A percentile compares a stretch with the other conserved stretches of the same genome.
These are phyloP conservation scores for Arachis hypogaea DNA, from an alignment of 306 rosid genomes.

Conservation along the genomic window DNA sequence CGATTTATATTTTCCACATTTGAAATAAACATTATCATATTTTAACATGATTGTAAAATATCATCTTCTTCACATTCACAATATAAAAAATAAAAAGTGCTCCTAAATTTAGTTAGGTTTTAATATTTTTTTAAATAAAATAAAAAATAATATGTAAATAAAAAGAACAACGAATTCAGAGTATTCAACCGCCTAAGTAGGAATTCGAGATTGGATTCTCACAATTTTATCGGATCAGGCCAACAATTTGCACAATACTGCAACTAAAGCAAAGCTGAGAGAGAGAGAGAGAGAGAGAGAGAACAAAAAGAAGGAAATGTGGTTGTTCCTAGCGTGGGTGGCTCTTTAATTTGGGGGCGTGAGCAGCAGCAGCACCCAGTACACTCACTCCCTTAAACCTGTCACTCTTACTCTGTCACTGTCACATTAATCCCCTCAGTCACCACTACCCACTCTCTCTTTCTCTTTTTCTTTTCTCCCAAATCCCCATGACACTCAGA, in stretches of 20 bases:
- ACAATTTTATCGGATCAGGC: not conserved
- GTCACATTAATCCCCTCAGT: not conserved
- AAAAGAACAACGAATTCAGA: too few relatives aligned
- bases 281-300: too few relatives aligned
- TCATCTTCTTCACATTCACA: too few relatives aligned
- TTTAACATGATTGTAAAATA: too few relatives aligned
- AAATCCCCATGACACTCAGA: not conserved
- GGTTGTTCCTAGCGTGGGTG: not conserved
- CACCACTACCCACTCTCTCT: not conserved
- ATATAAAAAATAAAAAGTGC: too few relatives aligned
- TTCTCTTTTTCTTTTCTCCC: not conserved
- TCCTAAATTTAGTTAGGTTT: too few relatives aligned
- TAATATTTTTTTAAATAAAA: too few relatives aligned
- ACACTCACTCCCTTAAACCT: not conserved
- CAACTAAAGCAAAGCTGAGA: too few relatives aligned
- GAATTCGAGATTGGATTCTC: not conserved
- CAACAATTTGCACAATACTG: too few relatives aligned
- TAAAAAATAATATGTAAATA: too few relatives aligned
- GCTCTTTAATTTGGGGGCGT: not conserved
- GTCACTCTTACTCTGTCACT: not conserved
- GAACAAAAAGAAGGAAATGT: not conserved
- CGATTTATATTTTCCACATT: too few relatives aligned
- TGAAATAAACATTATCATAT: too few relatives aligned
- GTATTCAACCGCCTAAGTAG: not conserved
- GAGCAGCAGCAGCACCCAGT: not conserved